Base-by-base conservation (phyloP, 805 yeast species). In the Starmerella roubikii region DNA sequence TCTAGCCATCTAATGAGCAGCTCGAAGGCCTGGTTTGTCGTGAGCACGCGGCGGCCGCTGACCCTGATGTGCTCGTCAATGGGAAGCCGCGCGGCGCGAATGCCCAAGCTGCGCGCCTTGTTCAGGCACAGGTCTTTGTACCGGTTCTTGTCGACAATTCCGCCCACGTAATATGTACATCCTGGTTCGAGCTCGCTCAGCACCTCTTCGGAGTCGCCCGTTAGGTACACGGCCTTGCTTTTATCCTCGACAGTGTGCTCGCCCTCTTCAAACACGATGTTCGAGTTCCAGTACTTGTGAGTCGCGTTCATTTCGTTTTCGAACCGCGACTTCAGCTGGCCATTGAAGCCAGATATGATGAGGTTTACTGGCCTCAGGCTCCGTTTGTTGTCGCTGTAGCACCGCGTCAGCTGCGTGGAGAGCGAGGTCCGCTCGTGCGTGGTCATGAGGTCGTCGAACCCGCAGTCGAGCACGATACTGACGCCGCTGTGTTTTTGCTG, bases 1-100 rank as follows among this genome's bases (percentile, higher is more conserved):
- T 85, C 93, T 42, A 76, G 68, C 80, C 88, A 85, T 54, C 75
- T 73, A 39, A 88, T 67, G 61, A 85, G 65, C 44, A 91, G 61
- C 56, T 88, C 94, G 44, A 82, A 79, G n/a, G 91, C 97, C 56
- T 88, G 97, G 24, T 93, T 80, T 0, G 96, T 86, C 1, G 97
- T 93, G 44, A 91, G 64, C 2, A 88, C 97, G 46, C 75, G 74
- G 50, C 97, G 70, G 1, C 97, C 94, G 44, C 81, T 76, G 37
- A 91, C 60, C 48, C 76, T 72, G 41, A 91, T 80, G 53, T 67
- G 83, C 57, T 84, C 83, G 39, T 77, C 93, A 39, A 88, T 83
- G 4, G 98, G 98, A 37, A 88, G 66, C 52, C 82, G 70, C 19
- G 76, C 86, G 2, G 91, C 81, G 30, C 66, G 57, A 16, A 88